Percentiles rank a stretch among this genome's conserved stretches.
Evolutionary conservation across 768 basidiomycete species (phyloP).

Genomic region (Mycena sanguinolenta): DNA sequence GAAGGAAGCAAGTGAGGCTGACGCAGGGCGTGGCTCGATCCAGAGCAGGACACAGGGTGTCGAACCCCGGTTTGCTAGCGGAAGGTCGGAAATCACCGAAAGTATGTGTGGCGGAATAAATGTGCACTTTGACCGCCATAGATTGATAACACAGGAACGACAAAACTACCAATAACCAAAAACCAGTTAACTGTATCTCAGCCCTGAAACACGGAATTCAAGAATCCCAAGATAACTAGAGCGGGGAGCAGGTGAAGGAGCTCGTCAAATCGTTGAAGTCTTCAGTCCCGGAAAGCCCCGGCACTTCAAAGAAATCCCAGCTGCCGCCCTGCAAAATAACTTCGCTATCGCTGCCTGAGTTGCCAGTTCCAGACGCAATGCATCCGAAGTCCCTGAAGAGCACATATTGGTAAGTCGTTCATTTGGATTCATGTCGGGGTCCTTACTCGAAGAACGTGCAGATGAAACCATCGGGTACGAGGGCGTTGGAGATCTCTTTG

Average conservation of each 20-base stretch:
- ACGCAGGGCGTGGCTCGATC: no score
- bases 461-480: slow-evolving; percentile 6
- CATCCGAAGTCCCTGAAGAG: neutral
- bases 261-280: neutral
- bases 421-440: neutral
- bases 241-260: neutral
- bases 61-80: no score
- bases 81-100: no score
- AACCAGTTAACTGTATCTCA: no score
- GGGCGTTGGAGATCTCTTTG: slow-evolving; percentile 12
- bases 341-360: neutral
- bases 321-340: neutral
- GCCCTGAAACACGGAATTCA: neutral
- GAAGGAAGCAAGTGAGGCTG: no score
- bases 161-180: no score
- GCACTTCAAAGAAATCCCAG: neutral
- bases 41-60: no score
- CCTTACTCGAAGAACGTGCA: slow-evolving; percentile 17
- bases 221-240: neutral
- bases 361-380: neutral
- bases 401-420: neutral
- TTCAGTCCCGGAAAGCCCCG: neutral
- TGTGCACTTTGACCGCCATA: no score
- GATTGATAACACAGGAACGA: no score
- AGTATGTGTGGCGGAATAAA: no score